Evolutionary conservation across 1,284 basidiomycete species (phyloP).

Genomic region (Ustilago esculenta): DNA sequence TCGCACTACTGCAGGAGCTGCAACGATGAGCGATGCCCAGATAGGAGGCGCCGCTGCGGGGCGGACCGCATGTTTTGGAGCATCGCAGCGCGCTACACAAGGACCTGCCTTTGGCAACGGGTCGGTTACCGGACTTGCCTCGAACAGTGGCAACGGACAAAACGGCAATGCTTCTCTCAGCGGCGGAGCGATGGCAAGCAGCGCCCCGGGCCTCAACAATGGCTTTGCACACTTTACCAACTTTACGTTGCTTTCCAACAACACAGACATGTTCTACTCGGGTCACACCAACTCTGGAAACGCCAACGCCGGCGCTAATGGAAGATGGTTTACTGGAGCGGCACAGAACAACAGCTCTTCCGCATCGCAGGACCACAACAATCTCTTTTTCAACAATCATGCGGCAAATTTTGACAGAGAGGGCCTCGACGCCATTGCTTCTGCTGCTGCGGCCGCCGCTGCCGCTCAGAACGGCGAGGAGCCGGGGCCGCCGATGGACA

Average conservation of each 20-base stretch:
- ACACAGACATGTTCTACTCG: slow-evolving; percentile 33
- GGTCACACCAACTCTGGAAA: slow-evolving; percentile 4
- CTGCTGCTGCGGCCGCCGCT: slow-evolving; percentile 28
- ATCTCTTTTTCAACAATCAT: slow-evolving; percentile 15
- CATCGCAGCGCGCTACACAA: background rate
- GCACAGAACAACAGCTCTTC: background rate
- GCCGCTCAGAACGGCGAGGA: background rate
- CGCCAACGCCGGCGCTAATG: background rate
- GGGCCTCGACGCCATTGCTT: slow-evolving; percentile 32
- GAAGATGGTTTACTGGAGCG: slow-evolving; percentile 13
- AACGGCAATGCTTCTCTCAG: background rate
- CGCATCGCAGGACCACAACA: background rate
- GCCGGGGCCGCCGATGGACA: slow-evolving; percentile 12
- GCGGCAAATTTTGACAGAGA: slow-evolving; percentile 16
- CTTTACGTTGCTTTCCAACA: slow-evolving; percentile 31
- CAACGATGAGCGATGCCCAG: background rate
- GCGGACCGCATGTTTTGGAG: background rate
- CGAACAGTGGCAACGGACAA: background rate
- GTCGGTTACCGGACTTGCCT: background rate
- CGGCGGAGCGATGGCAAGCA: slow-evolving; percentile 5
- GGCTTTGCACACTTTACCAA: slow-evolving; percentile 31
- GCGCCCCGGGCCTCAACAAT: background rate
- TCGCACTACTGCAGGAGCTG: background rate
- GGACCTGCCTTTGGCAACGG: background rate
- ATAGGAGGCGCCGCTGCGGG: background rate